Base-by-base conservation (phyloP, 768 basidiomycete species). In the Lenzites betulinus region DNA sequence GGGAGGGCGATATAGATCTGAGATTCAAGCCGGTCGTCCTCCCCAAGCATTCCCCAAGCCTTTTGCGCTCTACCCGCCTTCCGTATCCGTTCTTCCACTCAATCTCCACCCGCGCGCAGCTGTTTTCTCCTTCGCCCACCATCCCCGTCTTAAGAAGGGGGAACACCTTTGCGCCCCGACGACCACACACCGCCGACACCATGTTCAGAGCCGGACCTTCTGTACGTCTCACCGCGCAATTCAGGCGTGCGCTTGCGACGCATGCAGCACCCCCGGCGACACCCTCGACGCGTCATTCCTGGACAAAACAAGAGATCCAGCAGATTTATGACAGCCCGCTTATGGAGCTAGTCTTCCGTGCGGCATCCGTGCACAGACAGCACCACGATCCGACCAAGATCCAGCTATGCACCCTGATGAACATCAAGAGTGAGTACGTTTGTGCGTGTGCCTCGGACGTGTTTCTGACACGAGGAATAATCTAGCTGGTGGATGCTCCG, bases 341-440 rank as follows among this genome's bases (percentile, higher is more conserved):
- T 52, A 83, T 98, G 67, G 91, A 95, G 46, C 87, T 96, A 54
- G 87, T 96, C 61, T 98, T 90, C 74, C 84, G 86, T 51, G 89
- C 96, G 36, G 92, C 94, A 15, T 74, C 83, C 2, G 83, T 95
- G 12, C 96, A 98, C 74, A 81, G 95, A 64, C 82, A 88, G 69
- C 79, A 90, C 73, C 93, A 97, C 66, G 90, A 95, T 76, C 88
- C 95, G 33, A 81, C 76, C 67, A 93, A 97, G 79, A 86, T 98
- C 30, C 96, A 98, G 76, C 82, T 98, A 33, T 98, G 95, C 68
- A 98, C 96, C 4, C 81, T 98, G 30, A 94, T 98, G 90, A 98
- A 98, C 73, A 98, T 98, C 75, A 98, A 98, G 77, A 94, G 94
- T 92, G 74, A 66, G 89, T 81, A 59, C 36, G n/a, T 60, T 67